A percentile compares a stretch with the other conserved stretches of the same genome.
Evolutionary conservation across 2,329 filamentous ascomycete species (phyloP).

Genomic region (Nannizziopsis arthrosporioides): DNA sequence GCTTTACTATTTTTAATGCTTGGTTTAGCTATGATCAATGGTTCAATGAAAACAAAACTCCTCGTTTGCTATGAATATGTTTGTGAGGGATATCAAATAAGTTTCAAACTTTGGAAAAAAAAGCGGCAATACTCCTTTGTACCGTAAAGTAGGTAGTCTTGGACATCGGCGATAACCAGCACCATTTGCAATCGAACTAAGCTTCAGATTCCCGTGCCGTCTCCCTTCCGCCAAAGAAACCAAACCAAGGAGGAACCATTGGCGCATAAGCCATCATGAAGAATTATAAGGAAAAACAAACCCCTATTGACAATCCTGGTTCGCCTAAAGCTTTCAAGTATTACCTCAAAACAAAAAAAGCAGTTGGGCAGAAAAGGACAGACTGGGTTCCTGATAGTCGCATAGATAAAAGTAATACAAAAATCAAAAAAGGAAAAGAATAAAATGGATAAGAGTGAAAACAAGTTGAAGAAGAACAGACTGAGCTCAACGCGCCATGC

Average conservation of each 20-base stretch:
- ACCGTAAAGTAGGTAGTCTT: background rate
- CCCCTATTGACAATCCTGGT: slow-evolving; percentile 3
- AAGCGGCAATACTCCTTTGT: background rate
- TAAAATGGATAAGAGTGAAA: background rate
- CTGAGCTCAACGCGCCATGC: background rate
- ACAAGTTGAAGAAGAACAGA: background rate
- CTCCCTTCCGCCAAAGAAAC: background rate
- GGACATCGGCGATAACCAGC: slow-evolving; percentile 5
- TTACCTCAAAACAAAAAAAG: background rate
- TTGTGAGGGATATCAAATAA: background rate
- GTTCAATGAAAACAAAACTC: too few species aligned
- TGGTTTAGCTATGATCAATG: too few species aligned
- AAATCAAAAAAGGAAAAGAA: background rate
- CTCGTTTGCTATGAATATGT: background rate
- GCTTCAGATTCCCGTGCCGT: too few species aligned
- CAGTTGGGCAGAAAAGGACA: background rate
- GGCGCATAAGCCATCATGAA: slow-evolving; percentile 13
- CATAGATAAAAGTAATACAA: background rate
- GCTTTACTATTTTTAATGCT: too few species aligned
- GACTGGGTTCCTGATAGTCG: too few species aligned
- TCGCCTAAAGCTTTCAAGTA: background rate
- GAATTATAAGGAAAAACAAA: slow-evolving; percentile 16
- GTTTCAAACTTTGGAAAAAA: background rate
- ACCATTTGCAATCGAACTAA: background rate
- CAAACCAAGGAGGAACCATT: slow-evolving; percentile 5